A percentile compares a stretch with the other conserved stretches of the same genome.
phyloP scores from a whole-genome alignment of 2,329 filamentous ascomycete species.

The Verticillium klebahnii region DNA sequence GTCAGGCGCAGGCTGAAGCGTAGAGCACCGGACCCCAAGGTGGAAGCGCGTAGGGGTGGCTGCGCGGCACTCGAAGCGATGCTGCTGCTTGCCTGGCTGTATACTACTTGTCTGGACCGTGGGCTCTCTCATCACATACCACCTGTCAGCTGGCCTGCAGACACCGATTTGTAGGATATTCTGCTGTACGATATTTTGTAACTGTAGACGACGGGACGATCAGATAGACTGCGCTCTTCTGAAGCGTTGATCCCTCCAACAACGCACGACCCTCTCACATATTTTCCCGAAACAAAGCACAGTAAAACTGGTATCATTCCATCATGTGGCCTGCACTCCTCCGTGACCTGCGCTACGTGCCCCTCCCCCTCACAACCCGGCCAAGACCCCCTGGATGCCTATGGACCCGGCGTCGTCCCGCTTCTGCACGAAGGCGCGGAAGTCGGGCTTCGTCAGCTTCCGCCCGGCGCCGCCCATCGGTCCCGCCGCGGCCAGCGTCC shows the following conservation, averaged over 20 bases:
- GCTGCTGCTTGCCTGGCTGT: not conserved
- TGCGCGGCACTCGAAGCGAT: not conserved
- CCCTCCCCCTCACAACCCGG: constrained; percentile 38
- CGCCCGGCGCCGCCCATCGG: constrained; percentile 36
- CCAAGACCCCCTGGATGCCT: constrained; percentile 79
- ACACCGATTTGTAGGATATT: not conserved
- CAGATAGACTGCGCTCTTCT: not conserved
- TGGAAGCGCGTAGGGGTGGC: not conserved
- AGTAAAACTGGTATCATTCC: not conserved
- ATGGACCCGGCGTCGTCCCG: constrained; percentile 78
- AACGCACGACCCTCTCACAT: not conserved
- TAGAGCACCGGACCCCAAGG: not conserved
- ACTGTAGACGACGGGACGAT: not conserved
- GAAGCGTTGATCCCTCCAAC: not conserved
- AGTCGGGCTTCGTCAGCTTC: constrained; percentile 61
- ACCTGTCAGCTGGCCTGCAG: not conserved
- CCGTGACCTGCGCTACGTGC: not conserved
- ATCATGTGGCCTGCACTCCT: not conserved
- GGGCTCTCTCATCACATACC: too few species aligned
- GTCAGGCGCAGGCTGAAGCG: not conserved
- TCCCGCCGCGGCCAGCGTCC: constrained; percentile 47
- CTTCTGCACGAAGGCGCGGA: constrained; percentile 79
- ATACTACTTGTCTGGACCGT: not conserved
- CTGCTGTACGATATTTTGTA: not conserved
- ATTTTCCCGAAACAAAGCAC: not conserved